Conservation (phyloP, 495 filamentous ascomycete species). For the Hypoxylon subgilvum region DNA sequence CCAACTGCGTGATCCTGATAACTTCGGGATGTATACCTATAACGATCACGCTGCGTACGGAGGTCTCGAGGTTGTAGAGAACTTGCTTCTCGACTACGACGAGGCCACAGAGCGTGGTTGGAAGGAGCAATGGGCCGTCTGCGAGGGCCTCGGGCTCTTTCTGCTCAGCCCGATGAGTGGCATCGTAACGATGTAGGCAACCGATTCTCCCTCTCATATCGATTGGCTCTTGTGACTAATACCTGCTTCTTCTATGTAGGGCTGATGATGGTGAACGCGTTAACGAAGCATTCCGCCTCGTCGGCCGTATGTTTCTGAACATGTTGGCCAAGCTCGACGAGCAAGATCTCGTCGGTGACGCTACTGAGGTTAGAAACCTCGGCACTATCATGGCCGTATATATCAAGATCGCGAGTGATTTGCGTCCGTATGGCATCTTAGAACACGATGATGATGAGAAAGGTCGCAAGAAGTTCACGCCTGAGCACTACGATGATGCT, state of each 20-base stretch:
- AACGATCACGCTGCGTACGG: conserved; percentile 47
- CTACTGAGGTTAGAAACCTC: conserved; percentile 40
- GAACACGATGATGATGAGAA: not conserved
- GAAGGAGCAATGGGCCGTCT: conserved; percentile 47
- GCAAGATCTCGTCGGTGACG: conserved; percentile 31
- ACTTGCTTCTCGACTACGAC: conserved; percentile 47
- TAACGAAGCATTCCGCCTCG: conserved; percentile 24
- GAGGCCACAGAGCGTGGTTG: conserved; percentile 35
- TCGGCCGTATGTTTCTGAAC: conserved; percentile 46
- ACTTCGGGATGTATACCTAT: conserved; percentile 48
- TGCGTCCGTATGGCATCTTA: conserved; percentile 7
- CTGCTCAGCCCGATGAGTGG: conserved; percentile 1
- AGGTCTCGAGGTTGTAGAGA: conserved; percentile 44
- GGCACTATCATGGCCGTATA: conserved; percentile 47
- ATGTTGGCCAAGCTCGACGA: conserved; percentile 46
- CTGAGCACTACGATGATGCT: conserved; percentile 30
- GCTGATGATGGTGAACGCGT: conserved; percentile 39
- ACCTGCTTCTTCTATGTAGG: conserved; percentile 7
- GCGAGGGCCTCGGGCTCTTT: conserved; percentile 36
- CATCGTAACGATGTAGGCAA: conserved; percentile 5
- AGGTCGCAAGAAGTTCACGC: conserved; percentile 22
- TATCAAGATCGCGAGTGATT: conserved; percentile 17
- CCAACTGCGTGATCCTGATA: conserved; percentile 41
- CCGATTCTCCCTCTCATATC: not conserved
- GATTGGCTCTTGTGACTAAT: not conserved